A percentile compares a stretch with the other conserved stretches of the same genome.
Conservation (phyloP, 2,329 filamentous ascomycete species). For the Hymenotorrendiella dingleyae region DNA sequence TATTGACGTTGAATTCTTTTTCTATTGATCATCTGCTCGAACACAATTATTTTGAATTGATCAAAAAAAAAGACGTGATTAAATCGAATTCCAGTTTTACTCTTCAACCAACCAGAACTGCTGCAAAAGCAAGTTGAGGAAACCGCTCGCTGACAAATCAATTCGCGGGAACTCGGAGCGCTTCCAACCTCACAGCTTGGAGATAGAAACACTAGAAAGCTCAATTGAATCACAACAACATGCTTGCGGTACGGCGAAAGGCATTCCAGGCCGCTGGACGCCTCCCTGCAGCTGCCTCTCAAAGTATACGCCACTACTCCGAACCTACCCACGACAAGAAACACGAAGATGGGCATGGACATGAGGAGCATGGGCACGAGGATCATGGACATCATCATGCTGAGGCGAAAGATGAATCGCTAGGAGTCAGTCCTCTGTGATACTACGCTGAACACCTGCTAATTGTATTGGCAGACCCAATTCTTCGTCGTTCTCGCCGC, state of each 20-base stretch:
- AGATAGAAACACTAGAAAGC: background rate
- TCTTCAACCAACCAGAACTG: too few relatives aligned
- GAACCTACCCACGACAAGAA: conserved; percentile 19
- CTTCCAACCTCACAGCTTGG: conserved; percentile 13
- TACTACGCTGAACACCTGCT: background rate
- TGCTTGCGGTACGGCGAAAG: conserved; percentile 29
- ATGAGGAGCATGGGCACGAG: conserved; percentile 6
- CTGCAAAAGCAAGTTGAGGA: too few relatives aligned
- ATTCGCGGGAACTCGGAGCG: background rate
- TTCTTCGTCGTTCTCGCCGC: conserved; percentile 42
- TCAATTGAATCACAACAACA: conserved; percentile 29
- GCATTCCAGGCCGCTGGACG: conserved; percentile 26
- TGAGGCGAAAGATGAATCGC: conserved; percentile 39
- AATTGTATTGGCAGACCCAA: conserved; percentile 32
- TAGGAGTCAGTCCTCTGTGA: conserved; percentile 40
- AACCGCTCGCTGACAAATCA: conserved; percentile 9
- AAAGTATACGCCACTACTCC: conserved; percentile 18
- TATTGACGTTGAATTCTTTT: too few relatives aligned
- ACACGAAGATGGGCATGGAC: conserved; percentile 13
- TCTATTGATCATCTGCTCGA: too few relatives aligned
- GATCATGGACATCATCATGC: conserved; percentile 30
- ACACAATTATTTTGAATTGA: too few relatives aligned
- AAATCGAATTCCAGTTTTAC: too few relatives aligned
- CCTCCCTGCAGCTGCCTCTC: conserved; percentile 15
- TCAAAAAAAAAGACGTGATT: too few relatives aligned